Base-by-base conservation (phyloP, 1,284 basidiomycete species). In the Tausonia pullulans region DNA sequence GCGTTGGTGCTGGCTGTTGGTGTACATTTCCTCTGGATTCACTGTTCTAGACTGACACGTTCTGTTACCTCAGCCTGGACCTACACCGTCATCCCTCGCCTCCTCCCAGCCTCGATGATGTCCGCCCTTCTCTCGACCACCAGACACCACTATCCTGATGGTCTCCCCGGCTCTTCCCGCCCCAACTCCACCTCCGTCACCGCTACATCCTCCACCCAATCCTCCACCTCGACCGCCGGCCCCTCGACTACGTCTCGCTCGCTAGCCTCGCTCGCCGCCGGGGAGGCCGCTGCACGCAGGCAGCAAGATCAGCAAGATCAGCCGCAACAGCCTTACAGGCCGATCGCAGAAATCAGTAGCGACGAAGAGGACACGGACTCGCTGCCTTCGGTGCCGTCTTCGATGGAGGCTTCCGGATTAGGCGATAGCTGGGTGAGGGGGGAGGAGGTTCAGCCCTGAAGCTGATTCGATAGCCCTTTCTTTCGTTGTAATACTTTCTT, bases 1-100 rank as follows among this genome's bases (percentile, higher is more conserved):
- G 58, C 7, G 64, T 65, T 13, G 64, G 64, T 8, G 59, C 64
- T 41, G 64, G 64, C 41, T 65, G 64, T 65, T 55, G 61, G 64
- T 65, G 5, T 13, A 7, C 13, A 27, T 51, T 44, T n/a, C 44
- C 39, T n/a, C 48, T 48, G 13, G 11, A 6, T 27, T 10, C 41
- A 14, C 10, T 6, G 39, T 13, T 39, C 8, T 2, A 40, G 11
- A 13, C 40, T 45, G 10, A 43, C 6, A 49, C 51, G 4, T 16
- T 5, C 58, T 54, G 45, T 44, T 11, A 8, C 44, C 45, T 4
- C 13, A 65, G 64, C 64, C 39, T 65, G 60, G 59, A 65, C 64
- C 41, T 65, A 65, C 64, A 41, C 64, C 14, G 39, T 61, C 54
- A 50, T 65, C 11, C 60, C 64, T 6, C 16, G 56, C 10, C 27